Base-by-base conservation (phyloP, 495 filamentous ascomycete genomes). In the Pseudotulostoma volvatum region DNA sequence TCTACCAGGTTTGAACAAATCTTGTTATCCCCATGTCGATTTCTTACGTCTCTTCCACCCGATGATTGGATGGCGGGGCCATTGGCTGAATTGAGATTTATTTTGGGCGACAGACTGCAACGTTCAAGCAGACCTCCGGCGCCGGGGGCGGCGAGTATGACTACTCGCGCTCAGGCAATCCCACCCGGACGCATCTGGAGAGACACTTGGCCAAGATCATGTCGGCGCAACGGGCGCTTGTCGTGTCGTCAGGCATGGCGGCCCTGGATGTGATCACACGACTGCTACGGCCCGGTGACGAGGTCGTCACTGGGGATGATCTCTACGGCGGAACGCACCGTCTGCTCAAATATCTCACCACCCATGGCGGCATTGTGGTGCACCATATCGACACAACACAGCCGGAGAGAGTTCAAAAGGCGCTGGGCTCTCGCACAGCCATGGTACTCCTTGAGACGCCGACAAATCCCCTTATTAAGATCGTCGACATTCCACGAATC, bases 121-220 rank as follows among this genome's bases (percentile, higher is more conserved):
- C 90, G 28, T 97, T 97, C 68, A 96, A 96, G 60, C 90, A 95
- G 64, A 73, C 74, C 38, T 86, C 85, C 39, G 73, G 68, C 43
- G 74, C 72, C 39, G 82, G 81, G 34, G 79, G 74, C 32, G 66
- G 64, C 39, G 87, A 95, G 57, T 97, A 96, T 64, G 90, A 97
- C 67, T 97, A 97, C 68, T 94, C 90, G 28, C 79, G 90, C 17
- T 93, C 85, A 23, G 90, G 90, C 19, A 97, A 97, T 53, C 90
- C 90, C 13, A 97, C 90, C 34, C 75, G 90, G 34, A 93, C 88
- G 16, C 92, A 96, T 52, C 74, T 97, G 41, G 90, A 97, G 62
- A 77, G 90, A 42, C 90, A 97, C 57, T 69, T 97, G 42, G 92
- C 90, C 44, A 96, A 96, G 71, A 93, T 97, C 60, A 97, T 96